These are phyloP conservation scores for Pseudogymnoascus sp. DNA, from an alignment of 2,329 filamentous ascomycete species.

Conservation along the genomic window DNA sequence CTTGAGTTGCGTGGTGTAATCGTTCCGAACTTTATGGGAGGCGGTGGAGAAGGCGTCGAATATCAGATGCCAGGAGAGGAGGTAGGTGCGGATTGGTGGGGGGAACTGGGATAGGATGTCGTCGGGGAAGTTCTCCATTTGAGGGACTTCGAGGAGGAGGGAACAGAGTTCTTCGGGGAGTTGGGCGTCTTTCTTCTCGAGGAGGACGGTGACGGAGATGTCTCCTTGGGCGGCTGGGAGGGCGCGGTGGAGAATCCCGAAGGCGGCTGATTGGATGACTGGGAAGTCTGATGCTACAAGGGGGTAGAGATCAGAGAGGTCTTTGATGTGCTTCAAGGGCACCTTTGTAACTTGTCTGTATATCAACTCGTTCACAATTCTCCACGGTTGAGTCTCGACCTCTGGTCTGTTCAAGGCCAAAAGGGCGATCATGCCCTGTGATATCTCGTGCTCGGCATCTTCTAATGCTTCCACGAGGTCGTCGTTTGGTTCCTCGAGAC, in stretches of 20 bases:
- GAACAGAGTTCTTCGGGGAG: constrained; percentile 82
- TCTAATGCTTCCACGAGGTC: constrained; percentile 72
- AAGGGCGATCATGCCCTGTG: constrained; percentile 54
- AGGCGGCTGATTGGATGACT: constrained; percentile 73
- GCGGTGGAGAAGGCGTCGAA: constrained; percentile 79
- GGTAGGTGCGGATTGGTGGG: constrained; percentile 65
- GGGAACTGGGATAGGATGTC: constrained; percentile 65
- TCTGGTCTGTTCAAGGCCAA: constrained; percentile 48
- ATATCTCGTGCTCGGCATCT: constrained; percentile 50
- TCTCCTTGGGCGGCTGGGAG: constrained; percentile 75
- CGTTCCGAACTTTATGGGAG: constrained; percentile 73
- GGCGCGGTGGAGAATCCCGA: constrained; percentile 71
- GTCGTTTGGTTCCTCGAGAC: constrained; percentile 70
- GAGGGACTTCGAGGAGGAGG: constrained; percentile 72
- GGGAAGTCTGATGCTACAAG: constrained; percentile 70
- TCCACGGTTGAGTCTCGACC: constrained; percentile 54
- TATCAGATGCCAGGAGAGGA: constrained; percentile 82
- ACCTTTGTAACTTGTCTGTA: constrained; percentile 62
- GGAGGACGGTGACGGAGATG: constrained; percentile 67
- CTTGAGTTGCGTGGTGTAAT: constrained; percentile 76
- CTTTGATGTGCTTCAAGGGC: constrained; percentile 54
- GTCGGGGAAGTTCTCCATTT: constrained; percentile 59
- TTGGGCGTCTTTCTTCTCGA: constrained; percentile 65
- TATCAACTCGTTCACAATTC: constrained; percentile 70
- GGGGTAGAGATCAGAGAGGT: constrained; percentile 64